Evolutionary conservation across 305 asterid species (phyloP), one percentile per base, ranked within the genome.

Genomic region (Andrographis paniculata): DNA sequence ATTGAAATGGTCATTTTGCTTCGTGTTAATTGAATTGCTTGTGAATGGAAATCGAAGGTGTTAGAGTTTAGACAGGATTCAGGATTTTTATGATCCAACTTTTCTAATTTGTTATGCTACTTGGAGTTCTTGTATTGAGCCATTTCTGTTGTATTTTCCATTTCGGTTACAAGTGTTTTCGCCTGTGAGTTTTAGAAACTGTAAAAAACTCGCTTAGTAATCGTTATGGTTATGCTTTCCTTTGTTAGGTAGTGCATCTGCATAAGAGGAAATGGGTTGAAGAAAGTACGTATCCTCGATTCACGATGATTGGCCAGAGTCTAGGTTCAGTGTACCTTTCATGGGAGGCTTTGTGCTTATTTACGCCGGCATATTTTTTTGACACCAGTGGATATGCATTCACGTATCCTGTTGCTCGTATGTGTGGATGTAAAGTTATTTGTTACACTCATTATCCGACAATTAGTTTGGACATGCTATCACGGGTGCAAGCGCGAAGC

Each of bases 321-420:
- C 69, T 91, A 64, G 95, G 98, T 56, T 91, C 98, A 24, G 77
- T 91, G 47, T 78, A 75, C 62, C 80, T 86, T 14, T 71, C 94
- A 23, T 91, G 96, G 96, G 94, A 86, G 75, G 94, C 96, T 62
- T 67, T 86, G 64, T 64, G 80, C 68, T 52, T 60, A 14, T 76
- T 62, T 52, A 83, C 94, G 43, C 95, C 95, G 36, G 27, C 59
- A 16, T 86, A 82, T 75, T 83, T 67, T 76, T 52, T 86, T 27
- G 98, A 91, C 64, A 86, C 94, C 45, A 76, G 95, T 68, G 98
- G 98, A 35, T 86, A 91, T 75, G 98, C 96, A 42, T 91, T 91
- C 66, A 78, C 94, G 40, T 86, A 91, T 59, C 99, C 99, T 21
- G 72, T 86, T 50, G 99, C 95, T 14, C 63, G 93, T 62, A 21